Evolutionary conservation across 2,329 filamentous ascomycete species (phyloP), one percentile per base, ranked within the genome.

Genomic region (Periconia macrospinosa): DNA sequence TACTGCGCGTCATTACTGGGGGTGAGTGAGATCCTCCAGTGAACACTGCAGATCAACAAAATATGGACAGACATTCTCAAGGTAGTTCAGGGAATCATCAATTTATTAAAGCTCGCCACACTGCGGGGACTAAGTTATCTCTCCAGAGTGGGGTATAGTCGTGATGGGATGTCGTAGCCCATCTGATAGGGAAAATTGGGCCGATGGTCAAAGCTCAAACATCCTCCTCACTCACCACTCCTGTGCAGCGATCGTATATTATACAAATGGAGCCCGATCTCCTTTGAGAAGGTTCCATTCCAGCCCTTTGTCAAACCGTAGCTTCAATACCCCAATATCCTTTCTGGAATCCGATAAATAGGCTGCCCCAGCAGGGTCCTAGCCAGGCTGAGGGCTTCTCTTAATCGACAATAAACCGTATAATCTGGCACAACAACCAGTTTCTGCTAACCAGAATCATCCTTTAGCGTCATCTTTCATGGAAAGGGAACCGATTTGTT

Each of bases 1-100:
- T 57, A 13, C 56, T 70, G 30, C 76, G 73, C 44, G 71, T 44
- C 74, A 76, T 76, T 30, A 27, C 40, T 14, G 45, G 42, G 42
- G 3, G 42, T 9, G 6, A 23, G 42, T 15, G 15, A 27, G 23
- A 23, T n/a, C n/a, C 19, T 9, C 5, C 14, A 27, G 20, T 19
- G 42, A 10, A 15, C 42, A 27, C 19, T 44, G 19, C 19, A 23
- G 14, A n/a, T 20, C 42, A 14, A 44, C 6, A 10, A 9, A 44
- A 14, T 14, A 19, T 23, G 20, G 9, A 44, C 6, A 23, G 42
- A 6, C 42, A 44, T 44, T 27, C 10, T 27, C 6, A 27, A 11
- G 15, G 33, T n/a, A n/a, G 11, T 37, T 37, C 11, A n/a, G 11
- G 33, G 33, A 6, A 37, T n/a, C 11, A 13, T 37, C 33, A 37